Percentiles rank a stretch among this genome's conserved stretches.
Evolutionary conservation across 2,329 filamentous ascomycete species (phyloP).

Genomic region (Ceratocystis cubensis): DNA sequence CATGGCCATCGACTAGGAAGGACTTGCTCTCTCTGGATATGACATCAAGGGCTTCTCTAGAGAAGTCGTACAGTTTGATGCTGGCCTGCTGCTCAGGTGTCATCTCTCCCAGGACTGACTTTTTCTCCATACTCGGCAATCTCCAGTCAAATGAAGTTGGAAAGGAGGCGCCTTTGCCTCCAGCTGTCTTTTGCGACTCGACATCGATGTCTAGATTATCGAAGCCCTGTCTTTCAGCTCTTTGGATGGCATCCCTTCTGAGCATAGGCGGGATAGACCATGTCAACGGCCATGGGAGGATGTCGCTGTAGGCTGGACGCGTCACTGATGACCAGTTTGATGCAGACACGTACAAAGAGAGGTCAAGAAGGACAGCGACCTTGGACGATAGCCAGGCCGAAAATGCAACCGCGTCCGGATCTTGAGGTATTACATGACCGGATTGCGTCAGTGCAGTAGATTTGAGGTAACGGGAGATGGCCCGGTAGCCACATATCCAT

Average conservation of each 20-base stretch:
- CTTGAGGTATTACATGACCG: conserved; percentile 25
- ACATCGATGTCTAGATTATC: conserved; percentile 53
- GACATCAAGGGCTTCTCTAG: conserved; percentile 55
- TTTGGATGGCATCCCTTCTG: conserved; percentile 54
- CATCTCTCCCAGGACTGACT: conserved; percentile 50
- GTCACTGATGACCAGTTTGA: conserved; percentile 73
- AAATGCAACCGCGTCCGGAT: conserved; percentile 40
- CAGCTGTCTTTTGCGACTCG: conserved; percentile 28
- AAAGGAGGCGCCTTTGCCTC: conserved; percentile 23
- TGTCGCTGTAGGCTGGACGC: conserved; percentile 63
- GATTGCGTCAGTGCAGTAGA: conserved; percentile 27
- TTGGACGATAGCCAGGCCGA: conserved; percentile 60
- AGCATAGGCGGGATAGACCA: conserved; percentile 70
- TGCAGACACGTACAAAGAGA: conserved; percentile 80
- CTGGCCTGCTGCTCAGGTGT: conserved; percentile 57
- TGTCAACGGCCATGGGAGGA: conserved; percentile 76
- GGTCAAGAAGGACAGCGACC: conserved; percentile 66
- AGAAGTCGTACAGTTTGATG: conserved; percentile 64
- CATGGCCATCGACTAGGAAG: conserved; percentile 21
- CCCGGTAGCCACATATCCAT: conserved; percentile 48
- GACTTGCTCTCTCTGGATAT: conserved; percentile 24
- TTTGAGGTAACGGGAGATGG: conserved; percentile 47
- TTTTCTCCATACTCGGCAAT: conserved; percentile 31
- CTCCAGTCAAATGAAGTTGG: conserved; percentile 33
- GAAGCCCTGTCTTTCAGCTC: conserved; percentile 58